A percentile compares a stretch with the other conserved stretches of the same genome.
Conservation (phyloP, 768 basidiomycete genomes). For the Podaxis pistillaris region DNA sequence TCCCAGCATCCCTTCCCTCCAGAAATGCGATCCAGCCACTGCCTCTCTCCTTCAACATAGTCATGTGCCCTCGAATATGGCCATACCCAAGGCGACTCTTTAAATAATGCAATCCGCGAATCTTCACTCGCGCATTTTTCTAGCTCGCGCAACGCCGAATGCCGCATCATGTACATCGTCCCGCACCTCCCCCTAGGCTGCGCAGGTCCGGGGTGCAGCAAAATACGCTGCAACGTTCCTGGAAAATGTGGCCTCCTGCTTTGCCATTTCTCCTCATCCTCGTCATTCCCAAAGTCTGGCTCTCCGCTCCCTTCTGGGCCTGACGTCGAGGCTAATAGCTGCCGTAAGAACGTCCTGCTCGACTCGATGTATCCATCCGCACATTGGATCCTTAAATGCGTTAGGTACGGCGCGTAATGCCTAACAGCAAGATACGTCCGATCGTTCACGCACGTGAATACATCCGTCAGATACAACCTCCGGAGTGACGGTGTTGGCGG, state of each 20-base stretch:
- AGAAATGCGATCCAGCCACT: conserved; percentile 16
- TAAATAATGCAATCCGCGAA: conserved; percentile 11
- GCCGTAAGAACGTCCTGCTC: conserved; percentile 11
- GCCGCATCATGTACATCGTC: conserved; percentile 3
- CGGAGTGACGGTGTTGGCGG: conserved; percentile 14
- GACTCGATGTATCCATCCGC: conserved; percentile 8
- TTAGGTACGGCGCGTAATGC: conserved; percentile 15
- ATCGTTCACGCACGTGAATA: conserved; percentile 6
- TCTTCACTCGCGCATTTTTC: conserved; percentile 8
- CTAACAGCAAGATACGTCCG: conserved; percentile 13
- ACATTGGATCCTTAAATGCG: conserved; percentile 14
- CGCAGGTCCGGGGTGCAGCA: conserved; percentile 15
- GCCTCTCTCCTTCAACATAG: conserved; percentile 5
- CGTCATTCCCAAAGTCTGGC: neutral
- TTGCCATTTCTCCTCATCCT: neutral
- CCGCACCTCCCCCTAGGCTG: conserved; percentile 5
- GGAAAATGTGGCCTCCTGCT: conserved; percentile 4
- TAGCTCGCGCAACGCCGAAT: neutral
- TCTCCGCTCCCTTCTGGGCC: neutral
- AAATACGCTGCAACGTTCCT: conserved; percentile 10
- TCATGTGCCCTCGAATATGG: neutral
- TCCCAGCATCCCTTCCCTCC: conserved; percentile 17
- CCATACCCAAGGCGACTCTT: conserved; percentile 1
- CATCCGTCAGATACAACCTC: conserved; percentile 13
- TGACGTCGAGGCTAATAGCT: neutral